Evolutionary conservation across 495 filamentous ascomycete species (phyloP).

Genomic region (Tuber indicum): DNA sequence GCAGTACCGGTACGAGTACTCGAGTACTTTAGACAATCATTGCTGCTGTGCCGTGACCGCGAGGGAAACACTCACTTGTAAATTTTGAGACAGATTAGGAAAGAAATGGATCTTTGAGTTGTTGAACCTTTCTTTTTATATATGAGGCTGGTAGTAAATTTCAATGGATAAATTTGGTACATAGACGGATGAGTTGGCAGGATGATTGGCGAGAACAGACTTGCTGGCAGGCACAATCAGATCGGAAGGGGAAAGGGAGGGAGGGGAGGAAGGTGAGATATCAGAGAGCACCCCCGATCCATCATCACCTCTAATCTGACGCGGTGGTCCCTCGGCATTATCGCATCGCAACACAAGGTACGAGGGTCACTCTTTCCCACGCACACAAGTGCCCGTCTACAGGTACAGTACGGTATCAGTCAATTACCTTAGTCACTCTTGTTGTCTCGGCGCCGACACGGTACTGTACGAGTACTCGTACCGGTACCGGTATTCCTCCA

Average conservation of each 20-base stretch:
- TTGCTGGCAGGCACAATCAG: slow-evolving; percentile 26
- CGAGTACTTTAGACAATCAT: not conserved
- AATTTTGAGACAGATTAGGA: not conserved
- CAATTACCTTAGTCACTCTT: not conserved
- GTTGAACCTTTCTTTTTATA: not conserved
- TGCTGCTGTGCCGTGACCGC: not conserved
- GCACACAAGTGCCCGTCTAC: not conserved
- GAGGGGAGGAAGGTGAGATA: slow-evolving; percentile 8
- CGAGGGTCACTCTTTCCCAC: not conserved
- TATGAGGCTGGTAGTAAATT: not conserved
- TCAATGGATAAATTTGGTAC: not conserved
- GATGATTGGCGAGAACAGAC: slow-evolving; percentile 22
- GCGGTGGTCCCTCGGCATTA: not conserved
- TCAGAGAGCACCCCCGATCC: not conserved
- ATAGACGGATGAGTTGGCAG: slow-evolving; percentile 26
- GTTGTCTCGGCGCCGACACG: not conserved
- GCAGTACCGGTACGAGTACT: too few species aligned
- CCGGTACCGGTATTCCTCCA: not conserved
- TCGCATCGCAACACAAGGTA: not conserved
- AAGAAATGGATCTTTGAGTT: not conserved
- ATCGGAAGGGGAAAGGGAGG: slow-evolving; percentile 21
- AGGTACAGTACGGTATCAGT: not conserved
- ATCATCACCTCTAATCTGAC: not conserved
- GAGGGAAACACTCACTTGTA: not conserved
- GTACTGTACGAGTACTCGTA: not conserved